Conservation (phyloP, 1,139 yeast species). For the Suhomyces atakaporum region DNA sequence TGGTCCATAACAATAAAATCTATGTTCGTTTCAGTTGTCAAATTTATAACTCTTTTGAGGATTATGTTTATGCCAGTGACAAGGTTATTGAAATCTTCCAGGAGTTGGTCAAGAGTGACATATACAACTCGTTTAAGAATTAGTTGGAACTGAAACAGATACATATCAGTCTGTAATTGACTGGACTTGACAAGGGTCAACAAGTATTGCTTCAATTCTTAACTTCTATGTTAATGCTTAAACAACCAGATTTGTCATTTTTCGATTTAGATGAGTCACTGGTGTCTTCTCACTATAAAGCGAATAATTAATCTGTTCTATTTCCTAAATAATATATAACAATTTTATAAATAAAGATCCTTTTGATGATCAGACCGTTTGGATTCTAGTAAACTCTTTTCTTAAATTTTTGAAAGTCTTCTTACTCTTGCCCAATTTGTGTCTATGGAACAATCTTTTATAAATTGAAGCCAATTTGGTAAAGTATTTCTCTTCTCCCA, state of each 20-base stretch:
- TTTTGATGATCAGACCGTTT: constrained; percentile 11
- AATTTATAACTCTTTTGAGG: constrained; percentile 56
- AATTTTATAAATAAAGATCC: no score
- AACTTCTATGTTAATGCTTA: no score
- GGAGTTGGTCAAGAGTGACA: constrained; percentile 10
- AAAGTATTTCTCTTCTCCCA: constrained; percentile 45
- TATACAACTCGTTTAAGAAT: constrained; percentile 3
- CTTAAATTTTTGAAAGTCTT: constrained; percentile 43
- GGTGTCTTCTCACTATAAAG: no score
- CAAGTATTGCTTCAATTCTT: no score
- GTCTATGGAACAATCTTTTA: constrained; percentile 29
- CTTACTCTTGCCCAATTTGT: constrained; percentile 31
- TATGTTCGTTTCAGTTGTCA: constrained; percentile 62
- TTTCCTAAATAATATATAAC: no score
- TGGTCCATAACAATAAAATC: constrained; percentile 41
- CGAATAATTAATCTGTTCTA: no score
- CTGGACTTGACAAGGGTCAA: no score
- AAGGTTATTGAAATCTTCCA: constrained; percentile 21
- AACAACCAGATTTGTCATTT: no score
- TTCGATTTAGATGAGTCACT: no score
- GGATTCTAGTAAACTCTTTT: constrained; percentile 21
- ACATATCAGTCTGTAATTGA: no score
- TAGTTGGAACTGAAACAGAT: no score
- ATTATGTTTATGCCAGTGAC: constrained; percentile 49
- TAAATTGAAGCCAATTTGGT: constrained; percentile 29